These are phyloP conservation scores for Lineolata rhizophorae DNA, from an alignment of 495 filamentous ascomycete species.

Conservation along the genomic window DNA sequence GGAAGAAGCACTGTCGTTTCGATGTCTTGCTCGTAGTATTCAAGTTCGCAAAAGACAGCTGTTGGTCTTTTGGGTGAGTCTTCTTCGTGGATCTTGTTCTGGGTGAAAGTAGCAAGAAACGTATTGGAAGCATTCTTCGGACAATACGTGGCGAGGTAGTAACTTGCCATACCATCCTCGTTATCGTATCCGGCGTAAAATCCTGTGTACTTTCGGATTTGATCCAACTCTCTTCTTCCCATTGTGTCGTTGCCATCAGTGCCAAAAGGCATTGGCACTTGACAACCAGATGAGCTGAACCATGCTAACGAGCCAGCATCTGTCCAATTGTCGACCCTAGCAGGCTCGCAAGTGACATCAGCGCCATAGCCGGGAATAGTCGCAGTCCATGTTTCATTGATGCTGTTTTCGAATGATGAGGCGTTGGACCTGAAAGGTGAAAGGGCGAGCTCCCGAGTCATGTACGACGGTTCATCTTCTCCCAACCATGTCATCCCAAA, in stretches of 20 bases:
- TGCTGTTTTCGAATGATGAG: not conserved
- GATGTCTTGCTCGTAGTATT: slow-evolving; percentile 17
- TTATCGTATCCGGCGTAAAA: slow-evolving; percentile 18
- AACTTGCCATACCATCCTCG: slow-evolving; percentile 6
- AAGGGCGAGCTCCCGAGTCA: slow-evolving; percentile 15
- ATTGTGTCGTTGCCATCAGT: too few relatives aligned
- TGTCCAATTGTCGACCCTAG: too few relatives aligned
- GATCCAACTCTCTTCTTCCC: too few relatives aligned
- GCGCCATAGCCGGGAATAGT: slow-evolving; percentile 15
- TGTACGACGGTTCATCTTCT: slow-evolving; percentile 20
- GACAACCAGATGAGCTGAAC: too few relatives aligned
- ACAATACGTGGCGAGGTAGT: slow-evolving; percentile 13
- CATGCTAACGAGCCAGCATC: too few relatives aligned
- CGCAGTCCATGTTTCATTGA: slow-evolving; percentile 15
- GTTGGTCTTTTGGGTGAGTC: too few relatives aligned
- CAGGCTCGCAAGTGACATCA: slow-evolving; percentile 17
- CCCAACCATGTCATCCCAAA: slow-evolving; percentile 19
- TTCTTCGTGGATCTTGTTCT: slow-evolving; percentile 3
- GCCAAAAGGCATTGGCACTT: too few relatives aligned
- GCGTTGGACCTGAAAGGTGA: slow-evolving; percentile 16
- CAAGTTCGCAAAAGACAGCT: slow-evolving; percentile 19
- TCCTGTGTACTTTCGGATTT: too few relatives aligned
- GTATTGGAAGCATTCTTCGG: slow-evolving; percentile 5
- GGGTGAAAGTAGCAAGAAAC: slow-evolving; percentile 13
- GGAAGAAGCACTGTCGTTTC: slow-evolving; percentile 12